Evolutionary conservation across 495 filamentous ascomycete species (phyloP), one percentile per base, ranked within the genome.

Genomic region (Parathielavia appendiculata): DNA sequence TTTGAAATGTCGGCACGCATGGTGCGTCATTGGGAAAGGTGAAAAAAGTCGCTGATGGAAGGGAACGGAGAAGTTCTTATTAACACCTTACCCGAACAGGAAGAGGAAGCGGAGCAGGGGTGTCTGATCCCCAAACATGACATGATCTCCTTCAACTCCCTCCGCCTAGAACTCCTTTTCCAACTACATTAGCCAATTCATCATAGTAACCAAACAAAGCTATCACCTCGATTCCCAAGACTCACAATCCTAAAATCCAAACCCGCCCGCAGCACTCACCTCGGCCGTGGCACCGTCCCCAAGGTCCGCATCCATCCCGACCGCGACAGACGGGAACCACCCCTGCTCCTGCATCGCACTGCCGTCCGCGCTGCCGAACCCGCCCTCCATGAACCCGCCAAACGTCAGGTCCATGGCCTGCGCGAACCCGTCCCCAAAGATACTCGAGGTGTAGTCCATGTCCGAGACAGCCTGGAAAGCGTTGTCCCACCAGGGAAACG

Each of bases 351-450:
- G 45, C 38, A 54, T 47, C 49, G 14, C 66, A 30, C 64, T 67
- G 23, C 62, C 66, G 30, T 71, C 63, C 52, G 69, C 66, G 50
- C 60, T 64, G 32, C 60, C 64, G 32, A 59, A 45, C 30, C 62
- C 66, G 5, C 62, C 65, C 48, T 63, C 67, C 13, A 63, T 60
- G 11, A 76, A 66, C 7, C 69, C 72, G 12, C 70, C 79, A 19
- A 84, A 62, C 12, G 76, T 76, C 63, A 80, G 71, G 23, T 76
- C 78, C 67, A 81, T 74, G 5, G 76, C 79, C 48, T 80, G 74
- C 51, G 78, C 76, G 48, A 80, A 76, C 13, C 73, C 73, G 58
- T 75, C 76, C 9, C 73, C 76, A 4, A 74, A 61, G 19, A 49
- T 64, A 14, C 61, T 43, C 48, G 72, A 77, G 56, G 74, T 70